phyloP scores from a whole-genome alignment of 306 rosid genomes.

The Vigna angularis region DNA sequence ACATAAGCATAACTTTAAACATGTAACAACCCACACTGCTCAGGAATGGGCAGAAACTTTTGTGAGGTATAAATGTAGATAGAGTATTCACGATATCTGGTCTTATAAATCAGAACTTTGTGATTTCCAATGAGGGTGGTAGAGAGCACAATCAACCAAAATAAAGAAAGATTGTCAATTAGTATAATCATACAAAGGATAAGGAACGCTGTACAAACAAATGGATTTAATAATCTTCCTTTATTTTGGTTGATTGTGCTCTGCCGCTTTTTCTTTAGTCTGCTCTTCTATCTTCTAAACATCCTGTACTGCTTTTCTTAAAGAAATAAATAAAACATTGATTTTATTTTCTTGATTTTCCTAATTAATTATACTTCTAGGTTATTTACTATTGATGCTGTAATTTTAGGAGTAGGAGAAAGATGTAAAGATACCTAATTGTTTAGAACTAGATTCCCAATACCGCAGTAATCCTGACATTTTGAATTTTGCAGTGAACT shows the following conservation, averaged over 20 bases:
- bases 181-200: no score
- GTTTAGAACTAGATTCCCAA: slow-evolving; percentile 12
- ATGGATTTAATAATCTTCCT: no score
- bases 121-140: slow-evolving; percentile 1
- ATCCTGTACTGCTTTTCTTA: background rate
- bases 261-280: background rate
- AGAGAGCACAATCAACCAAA: no score
- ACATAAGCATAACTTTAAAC: slow-evolving; percentile 71
- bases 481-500: slow-evolving; percentile 67
- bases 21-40: slow-evolving; percentile 84
- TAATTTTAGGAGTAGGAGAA: slow-evolving; percentile 5
- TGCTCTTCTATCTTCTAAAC: slow-evolving; percentile 7
- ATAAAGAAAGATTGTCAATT: no score
- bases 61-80: slow-evolving; percentile 67
- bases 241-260: no score
- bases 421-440: slow-evolving; percentile 8
- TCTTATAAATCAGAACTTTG: slow-evolving; percentile 3
- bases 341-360: slow-evolving; percentile 16
- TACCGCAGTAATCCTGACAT: slow-evolving; percentile 37
- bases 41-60: slow-evolving; percentile 98
- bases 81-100: slow-evolving; percentile 4
- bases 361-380: slow-evolving; percentile 4
- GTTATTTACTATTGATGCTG: slow-evolving; percentile 12
- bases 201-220: no score
- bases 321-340: background rate